Evolutionary conservation across 345 rosid species (phyloP).

Genomic region (Gossypium australe): DNA sequence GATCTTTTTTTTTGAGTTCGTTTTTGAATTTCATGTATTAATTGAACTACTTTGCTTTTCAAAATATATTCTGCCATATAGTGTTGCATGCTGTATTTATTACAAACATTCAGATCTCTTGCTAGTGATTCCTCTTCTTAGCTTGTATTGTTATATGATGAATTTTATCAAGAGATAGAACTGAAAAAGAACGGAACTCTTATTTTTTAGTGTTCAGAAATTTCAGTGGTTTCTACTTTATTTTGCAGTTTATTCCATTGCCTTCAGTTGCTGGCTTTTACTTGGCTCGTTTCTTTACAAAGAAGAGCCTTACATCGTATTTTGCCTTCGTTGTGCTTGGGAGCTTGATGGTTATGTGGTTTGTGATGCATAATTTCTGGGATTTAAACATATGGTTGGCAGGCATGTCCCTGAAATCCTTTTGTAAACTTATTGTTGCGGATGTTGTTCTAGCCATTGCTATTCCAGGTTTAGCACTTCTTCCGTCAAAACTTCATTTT

Average conservation of each 20-base stretch:
- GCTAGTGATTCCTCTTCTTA: background rate
- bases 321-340: conserved; percentile 88
- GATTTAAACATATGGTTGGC: conserved; percentile 97
- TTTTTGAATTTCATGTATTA: background rate
- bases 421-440: conserved; percentile 84
- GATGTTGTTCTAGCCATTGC: conserved; percentile 77
- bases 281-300: conserved; percentile 87
- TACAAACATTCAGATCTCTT: background rate
- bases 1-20: background rate
- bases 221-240: conserved; percentile 8
- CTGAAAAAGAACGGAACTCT: background rate
- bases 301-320: conserved; percentile 83
- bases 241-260: conserved; percentile 77
- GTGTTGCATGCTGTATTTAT: background rate
- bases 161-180: background rate
- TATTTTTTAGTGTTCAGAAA: background rate
- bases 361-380: conserved; percentile 94
- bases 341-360: conserved; percentile 91
- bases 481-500: conserved; percentile 71
- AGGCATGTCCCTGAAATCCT: conserved; percentile 90
- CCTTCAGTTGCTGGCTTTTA: conserved; percentile 91
- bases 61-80: background rate
- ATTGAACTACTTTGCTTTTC: background rate
- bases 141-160: background rate
- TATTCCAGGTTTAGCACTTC: conserved; percentile 92